Evolutionary conservation across 176 grass and related monocot species (phyloP), one percentile per base, ranked within the genome.

Genomic region (Rhynchospora breviuscula): DNA sequence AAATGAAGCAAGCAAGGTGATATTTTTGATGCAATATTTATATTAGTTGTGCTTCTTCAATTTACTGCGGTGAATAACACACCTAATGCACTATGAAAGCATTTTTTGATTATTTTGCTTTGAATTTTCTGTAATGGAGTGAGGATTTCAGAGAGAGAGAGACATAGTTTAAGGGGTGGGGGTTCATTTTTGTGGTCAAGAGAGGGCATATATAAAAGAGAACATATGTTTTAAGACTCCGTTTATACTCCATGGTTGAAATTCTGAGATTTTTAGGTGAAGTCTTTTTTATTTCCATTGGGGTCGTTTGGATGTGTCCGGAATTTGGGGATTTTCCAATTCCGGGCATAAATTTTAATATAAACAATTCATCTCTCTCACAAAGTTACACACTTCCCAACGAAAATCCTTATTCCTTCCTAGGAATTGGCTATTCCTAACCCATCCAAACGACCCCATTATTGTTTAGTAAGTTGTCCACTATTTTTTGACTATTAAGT

Each of bases 1-100:
- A 87, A 93, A 91, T 84, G 95, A 98, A 68, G 92, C 92, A n/a
- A 80, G 67, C 45, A 98, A 98, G 95, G 95, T 98, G 58, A 62
- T 88, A 46, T 10, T 49, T 19, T 64, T 18, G 19, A 13, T 58
- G 48, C 58, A 18, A 53, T 73, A 18, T 85, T 21, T 52, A 47
- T 52, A 75, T 64, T 25, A 14, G 14, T 64, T 63, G 15, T 17
- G 51, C 4, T 40, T 4, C 29, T 85, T 12, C 13, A 59, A 7
- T 56, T 53, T 26, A 62, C 56, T 51, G 22, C 18, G 4, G 14
- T 31, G 14, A 9, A 44, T 19, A 76, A 29, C 3, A 13, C 14
- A 22, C 53, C 54, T 51, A 6, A 10, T 59, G 21, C 53, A 61
- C 8, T 59, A 54, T 78, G 29, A 26, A 53, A 51, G 4, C 10